Conservation (phyloP, 2,329 filamentous ascomycete species). For the Colletotrichum falcatum region DNA sequence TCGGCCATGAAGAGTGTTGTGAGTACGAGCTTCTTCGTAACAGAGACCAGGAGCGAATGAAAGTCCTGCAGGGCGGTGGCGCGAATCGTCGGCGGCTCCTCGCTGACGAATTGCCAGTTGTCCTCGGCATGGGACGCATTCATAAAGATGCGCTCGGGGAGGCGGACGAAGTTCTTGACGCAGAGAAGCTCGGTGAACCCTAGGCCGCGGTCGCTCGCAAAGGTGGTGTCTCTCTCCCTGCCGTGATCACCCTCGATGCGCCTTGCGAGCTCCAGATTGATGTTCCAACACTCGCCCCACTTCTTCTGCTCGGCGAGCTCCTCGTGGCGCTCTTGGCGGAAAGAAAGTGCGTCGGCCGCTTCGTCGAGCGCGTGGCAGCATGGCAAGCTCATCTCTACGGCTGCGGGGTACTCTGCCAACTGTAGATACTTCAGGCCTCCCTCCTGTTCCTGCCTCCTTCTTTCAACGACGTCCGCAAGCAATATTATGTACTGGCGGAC, state of each 20-base stretch:
- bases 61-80: constrained; percentile 83
- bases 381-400: constrained; percentile 75
- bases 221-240: constrained; percentile 17
- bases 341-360: constrained; percentile 74
- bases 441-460: constrained; percentile 52
- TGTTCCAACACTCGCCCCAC: constrained; percentile 75
- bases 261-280: constrained; percentile 59
- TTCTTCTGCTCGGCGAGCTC: constrained; percentile 67
- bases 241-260: constrained; percentile 40
- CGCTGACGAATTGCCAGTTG: constrained; percentile 75
- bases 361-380: constrained; percentile 75
- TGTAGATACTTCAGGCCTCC: constrained; percentile 51
- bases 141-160: constrained; percentile 81
- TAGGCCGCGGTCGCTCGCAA: constrained; percentile 47
- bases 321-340: constrained; percentile 74
- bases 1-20: constrained; percentile 77
- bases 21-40: constrained; percentile 79
- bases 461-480: constrained; percentile 64
- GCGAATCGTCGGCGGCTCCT: constrained; percentile 76
- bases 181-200: constrained; percentile 69
- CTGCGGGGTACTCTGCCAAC: constrained; percentile 74
- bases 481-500: constrained; percentile 76
- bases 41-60: constrained; percentile 72
- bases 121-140: constrained; percentile 70
- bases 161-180: constrained; percentile 68